phyloP scores from a whole-genome alignment of 2,329 filamentous ascomycete species.

The Fusarium newnesense region DNA sequence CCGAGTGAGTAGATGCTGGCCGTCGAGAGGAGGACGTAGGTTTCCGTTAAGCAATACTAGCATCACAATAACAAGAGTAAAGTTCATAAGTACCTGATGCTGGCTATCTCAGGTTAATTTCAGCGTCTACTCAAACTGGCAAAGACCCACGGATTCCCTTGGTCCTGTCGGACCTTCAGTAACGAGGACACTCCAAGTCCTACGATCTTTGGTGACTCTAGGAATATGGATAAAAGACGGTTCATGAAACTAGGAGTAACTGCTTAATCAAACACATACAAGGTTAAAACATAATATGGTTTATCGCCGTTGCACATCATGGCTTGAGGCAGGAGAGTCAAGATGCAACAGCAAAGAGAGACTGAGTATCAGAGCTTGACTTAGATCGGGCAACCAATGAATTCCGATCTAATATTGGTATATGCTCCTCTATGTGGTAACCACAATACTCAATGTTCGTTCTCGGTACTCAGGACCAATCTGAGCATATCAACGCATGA shows the following conservation, averaged over 20 bases:
- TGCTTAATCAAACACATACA: fast-evolving
- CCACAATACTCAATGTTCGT: neutral
- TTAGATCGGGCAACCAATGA: neutral
- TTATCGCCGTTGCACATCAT: neutral
- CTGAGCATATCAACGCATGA: neutral
- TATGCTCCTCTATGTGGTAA: neutral
- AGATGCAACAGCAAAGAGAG: neutral
- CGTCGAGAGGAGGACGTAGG: neutral
- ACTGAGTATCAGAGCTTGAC: neutral
- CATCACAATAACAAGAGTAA: neutral
- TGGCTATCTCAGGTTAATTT: neutral
- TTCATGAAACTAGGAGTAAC: neutral
- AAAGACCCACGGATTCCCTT: neutral
- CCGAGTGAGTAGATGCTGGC: neutral
- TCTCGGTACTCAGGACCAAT: neutral
- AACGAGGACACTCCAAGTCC: neutral
- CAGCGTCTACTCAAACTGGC: neutral
- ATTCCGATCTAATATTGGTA: neutral
- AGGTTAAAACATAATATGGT: neutral
- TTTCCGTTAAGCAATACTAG: neutral
- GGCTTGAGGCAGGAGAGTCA: neutral
- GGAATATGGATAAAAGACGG: neutral
- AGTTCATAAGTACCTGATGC: fast-evolving
- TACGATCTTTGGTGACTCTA: neutral
- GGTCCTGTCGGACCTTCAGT: neutral